Conservation (phyloP, 176 grass and related monocot genomes). For the Oryza glaberrima region DNA sequence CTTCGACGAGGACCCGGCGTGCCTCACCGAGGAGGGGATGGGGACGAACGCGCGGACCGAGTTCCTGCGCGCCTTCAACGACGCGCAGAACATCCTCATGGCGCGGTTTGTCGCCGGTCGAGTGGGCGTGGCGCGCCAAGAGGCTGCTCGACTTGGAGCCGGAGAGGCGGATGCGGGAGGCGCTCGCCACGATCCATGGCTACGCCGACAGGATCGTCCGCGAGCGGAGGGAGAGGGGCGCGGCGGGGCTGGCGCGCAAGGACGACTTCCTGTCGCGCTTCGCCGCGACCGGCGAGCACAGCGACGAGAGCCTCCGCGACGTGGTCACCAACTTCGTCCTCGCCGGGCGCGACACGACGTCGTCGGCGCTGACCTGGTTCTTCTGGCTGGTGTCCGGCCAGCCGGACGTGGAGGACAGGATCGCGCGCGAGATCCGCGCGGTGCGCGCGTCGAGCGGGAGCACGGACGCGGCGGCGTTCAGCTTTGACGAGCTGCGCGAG, state of each 20-base stretch:
- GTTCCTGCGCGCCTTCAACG: conserved; percentile 56
- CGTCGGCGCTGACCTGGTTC: conserved; percentile 78
- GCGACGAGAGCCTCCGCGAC: conserved; percentile 56
- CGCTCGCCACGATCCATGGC: conserved; percentile 44
- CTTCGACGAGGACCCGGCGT: conserved; percentile 63
- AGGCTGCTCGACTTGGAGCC: conserved; percentile 53
- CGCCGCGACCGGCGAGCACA: conserved; percentile 36
- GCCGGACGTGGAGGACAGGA: conserved; percentile 49
- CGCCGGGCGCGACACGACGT: conserved; percentile 75
- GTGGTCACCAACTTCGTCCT: conserved; percentile 72
- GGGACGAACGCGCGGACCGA: not conserved
- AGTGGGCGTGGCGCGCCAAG: conserved; percentile 57
- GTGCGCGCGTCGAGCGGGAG: conserved; percentile 7
- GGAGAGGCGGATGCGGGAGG: conserved; percentile 45
- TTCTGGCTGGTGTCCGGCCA: conserved; percentile 65
- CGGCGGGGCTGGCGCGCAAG: not conserved
- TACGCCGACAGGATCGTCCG: conserved; percentile 50
- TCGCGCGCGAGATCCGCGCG: conserved; percentile 45
- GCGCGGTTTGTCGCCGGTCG: conserved; percentile 52
- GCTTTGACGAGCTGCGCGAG: conserved; percentile 55
- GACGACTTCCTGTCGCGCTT: conserved; percentile 72
- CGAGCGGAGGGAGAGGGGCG: conserved; percentile 27
- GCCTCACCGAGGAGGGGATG: conserved; percentile 41
- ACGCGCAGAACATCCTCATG: conserved; percentile 45
- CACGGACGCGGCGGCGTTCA: conserved; percentile 25